Evolutionary conservation across 1,284 basidiomycete genomes (phyloP).

Genomic region (Amylostereum areolatum): DNA sequence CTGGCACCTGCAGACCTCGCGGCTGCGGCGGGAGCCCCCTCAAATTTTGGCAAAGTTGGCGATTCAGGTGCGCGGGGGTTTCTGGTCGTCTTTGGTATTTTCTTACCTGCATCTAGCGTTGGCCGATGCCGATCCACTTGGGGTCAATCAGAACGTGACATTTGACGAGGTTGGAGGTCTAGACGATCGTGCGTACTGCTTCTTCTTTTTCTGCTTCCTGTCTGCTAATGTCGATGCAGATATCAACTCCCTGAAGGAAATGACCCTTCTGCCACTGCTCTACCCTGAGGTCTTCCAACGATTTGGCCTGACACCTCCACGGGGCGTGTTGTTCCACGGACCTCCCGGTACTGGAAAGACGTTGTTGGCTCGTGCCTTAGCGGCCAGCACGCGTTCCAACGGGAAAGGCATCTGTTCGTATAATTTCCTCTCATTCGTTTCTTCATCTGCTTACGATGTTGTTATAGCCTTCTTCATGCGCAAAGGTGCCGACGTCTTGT

Average conservation of each 20-base stretch:
- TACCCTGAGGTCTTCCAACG: constrained; percentile 98
- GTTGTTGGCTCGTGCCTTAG: constrained; percentile 87
- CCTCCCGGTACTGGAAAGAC: constrained; percentile 96
- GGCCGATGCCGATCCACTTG: constrained; percentile 96
- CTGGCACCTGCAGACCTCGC: constrained; percentile 54
- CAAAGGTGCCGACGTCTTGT: constrained; percentile 96
- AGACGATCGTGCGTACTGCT: constrained; percentile 72
- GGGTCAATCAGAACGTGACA: constrained; percentile 89
- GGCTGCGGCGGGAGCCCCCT: constrained; percentile 63
- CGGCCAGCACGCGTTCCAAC: constrained; percentile 87
- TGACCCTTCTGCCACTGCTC: constrained; percentile 93
- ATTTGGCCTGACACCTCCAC: constrained; percentile 91
- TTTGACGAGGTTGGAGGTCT: constrained; percentile 98
- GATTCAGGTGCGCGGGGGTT: constrained; percentile 50
- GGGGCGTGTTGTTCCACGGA: constrained; percentile 96
- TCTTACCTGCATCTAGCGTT: constrained; percentile 44
- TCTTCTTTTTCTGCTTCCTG: constrained; percentile 1
- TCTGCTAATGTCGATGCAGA: constrained; percentile 39
- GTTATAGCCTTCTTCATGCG: constrained; percentile 95
- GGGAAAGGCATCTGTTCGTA: constrained; percentile 85
- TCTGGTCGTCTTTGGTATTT: constrained; percentile 1
- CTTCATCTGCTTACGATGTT: constrained; percentile 3
- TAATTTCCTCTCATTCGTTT: not conserved
- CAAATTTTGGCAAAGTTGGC: constrained; percentile 77
- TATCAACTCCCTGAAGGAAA: constrained; percentile 96